A percentile compares a stretch with the other conserved stretches of the same genome.
These are phyloP conservation scores for Acacia acuminata DNA, from an alignment of 306 rosid genomes.

Conservation along the genomic window DNA sequence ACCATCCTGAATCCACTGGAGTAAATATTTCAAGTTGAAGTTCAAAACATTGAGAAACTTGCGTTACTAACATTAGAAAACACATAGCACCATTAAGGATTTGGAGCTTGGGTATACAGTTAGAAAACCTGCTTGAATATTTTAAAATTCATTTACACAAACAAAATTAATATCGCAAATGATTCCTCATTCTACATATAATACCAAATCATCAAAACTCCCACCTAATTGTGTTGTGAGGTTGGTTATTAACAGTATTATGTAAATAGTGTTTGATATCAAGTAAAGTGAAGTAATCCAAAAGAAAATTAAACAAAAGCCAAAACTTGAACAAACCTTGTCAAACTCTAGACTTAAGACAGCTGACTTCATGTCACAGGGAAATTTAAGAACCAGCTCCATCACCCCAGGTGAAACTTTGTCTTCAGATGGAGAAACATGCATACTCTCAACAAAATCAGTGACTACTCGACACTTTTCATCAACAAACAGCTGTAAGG, in stretches of 20 bases:
- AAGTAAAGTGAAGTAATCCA: slow-evolving; percentile 4
- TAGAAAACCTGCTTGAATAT: not conserved
- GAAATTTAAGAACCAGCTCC: slow-evolving; percentile 80
- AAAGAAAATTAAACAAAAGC: not conserved
- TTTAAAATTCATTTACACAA: too few species aligned
- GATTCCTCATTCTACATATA: slow-evolving; percentile 7
- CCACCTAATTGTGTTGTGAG: slow-evolving; percentile 1
- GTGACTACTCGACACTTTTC: slow-evolving; percentile 49
- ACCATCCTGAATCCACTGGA: not conserved
- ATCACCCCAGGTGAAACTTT: slow-evolving; percentile 83
- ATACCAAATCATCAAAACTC: slow-evolving; percentile 22
- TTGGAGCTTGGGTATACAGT: not conserved
- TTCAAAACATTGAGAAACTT: not conserved
- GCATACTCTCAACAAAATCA: slow-evolving; percentile 69
- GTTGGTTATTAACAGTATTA: not conserved
- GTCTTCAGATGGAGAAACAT: slow-evolving; percentile 91
- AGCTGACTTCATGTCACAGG: slow-evolving; percentile 82
- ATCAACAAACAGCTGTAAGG: slow-evolving; percentile 67
- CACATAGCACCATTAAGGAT: not conserved
- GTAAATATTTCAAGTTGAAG: not conserved
- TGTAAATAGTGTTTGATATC: not conserved
- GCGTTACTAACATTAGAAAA: not conserved
- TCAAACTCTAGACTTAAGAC: slow-evolving; percentile 74
- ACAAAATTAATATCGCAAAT: not conserved
- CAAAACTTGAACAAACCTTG: slow-evolving; percentile 54